phyloP scores from a whole-genome alignment of 2,329 filamentous ascomycete genomes.

The Alternaria triticimaculans region DNA sequence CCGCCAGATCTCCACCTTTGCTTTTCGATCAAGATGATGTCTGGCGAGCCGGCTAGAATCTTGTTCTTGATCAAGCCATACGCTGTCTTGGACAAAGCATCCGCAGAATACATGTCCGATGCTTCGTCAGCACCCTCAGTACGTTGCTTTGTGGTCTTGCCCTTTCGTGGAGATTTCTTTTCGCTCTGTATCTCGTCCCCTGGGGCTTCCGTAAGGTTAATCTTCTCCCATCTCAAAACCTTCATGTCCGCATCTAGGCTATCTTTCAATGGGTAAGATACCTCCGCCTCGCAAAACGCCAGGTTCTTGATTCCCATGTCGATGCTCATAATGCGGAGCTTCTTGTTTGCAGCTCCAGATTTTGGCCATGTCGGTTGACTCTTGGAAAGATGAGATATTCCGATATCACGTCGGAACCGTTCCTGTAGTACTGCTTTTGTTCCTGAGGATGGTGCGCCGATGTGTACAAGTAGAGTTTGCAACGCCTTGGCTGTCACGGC shows the following conservation, averaged over 20 bases:
- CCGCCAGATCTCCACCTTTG: conserved; percentile 71
- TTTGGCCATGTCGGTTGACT: neutral
- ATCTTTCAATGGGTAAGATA: conserved; percentile 25
- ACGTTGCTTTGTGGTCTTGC: neutral
- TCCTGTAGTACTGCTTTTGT: conserved; percentile 63
- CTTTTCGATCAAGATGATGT: conserved; percentile 73
- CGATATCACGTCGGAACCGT: conserved; percentile 56
- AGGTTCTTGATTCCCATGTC: conserved; percentile 87
- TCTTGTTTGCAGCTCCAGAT: neutral
- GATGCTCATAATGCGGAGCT: conserved; percentile 70
- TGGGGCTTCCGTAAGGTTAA: conserved; percentile 30
- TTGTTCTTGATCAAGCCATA: conserved; percentile 59
- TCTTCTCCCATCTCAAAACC: conserved; percentile 38
- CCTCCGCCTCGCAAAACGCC: conserved; percentile 70
- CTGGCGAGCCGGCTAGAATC: conserved; percentile 64
- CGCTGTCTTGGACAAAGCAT: conserved; percentile 61
- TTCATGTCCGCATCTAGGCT: conserved; percentile 28
- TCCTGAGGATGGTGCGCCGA: conserved; percentile 65
- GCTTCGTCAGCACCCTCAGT: conserved; percentile 13
- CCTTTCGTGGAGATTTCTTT: neutral
- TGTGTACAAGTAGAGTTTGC: conserved; percentile 65
- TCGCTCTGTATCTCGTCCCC: neutral
- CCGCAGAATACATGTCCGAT: conserved; percentile 58
- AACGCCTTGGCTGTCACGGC: conserved; percentile 59
- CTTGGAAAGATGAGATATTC: conserved; percentile 3